Base-by-base conservation (phyloP, 75 land plant species). In the Pinus albicaulis region DNA sequence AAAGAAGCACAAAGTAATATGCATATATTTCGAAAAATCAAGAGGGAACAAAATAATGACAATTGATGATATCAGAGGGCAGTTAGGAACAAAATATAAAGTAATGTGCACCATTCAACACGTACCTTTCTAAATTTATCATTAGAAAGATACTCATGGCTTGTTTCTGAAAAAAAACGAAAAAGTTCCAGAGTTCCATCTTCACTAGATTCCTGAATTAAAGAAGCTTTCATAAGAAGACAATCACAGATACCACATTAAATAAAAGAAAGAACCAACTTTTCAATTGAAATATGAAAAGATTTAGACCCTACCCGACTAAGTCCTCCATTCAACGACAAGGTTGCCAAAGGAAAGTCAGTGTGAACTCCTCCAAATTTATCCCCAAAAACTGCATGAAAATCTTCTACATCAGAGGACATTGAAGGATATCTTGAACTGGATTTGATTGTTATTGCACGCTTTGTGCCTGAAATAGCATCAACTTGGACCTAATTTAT, bases 121-220 rank as follows among this genome's bases (percentile, higher is more conserved):
- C 15, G 19, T 56, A 82, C 83, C 48, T 59, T 65, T 55, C 24
- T 36, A 73, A 31, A 73, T 75, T 64, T 75, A 55, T 80, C 72
- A 31, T 55, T 81, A 8, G 72, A 68, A 60, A 85, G 74, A 63
- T 82, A 76, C 55, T 83, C 85, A 15, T 83, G 84, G 61, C 53
- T 83, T 15, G 85, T 83, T 59, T 83, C 84, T 56, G 81, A 60
- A 56, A 83, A 83, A 77, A 83, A 83, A 3, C 84, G 85, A 58
- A 83, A 83, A 52, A 83, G 85, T 74, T 83, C 85, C 22, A 81
- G 57, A 34, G 85, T 83, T 23, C 85, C 85, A 52, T 82, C 85
- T 55, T 81, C 83, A 71, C 78, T 79, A 76, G 53, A 76, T 31
- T 64, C 77, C 64, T 44, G 53, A 73, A 73, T 31, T 8, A 15